These are phyloP conservation scores for Saccharomycopsis amapae DNA, from an alignment of 805 yeast species.

Conservation along the genomic window DNA sequence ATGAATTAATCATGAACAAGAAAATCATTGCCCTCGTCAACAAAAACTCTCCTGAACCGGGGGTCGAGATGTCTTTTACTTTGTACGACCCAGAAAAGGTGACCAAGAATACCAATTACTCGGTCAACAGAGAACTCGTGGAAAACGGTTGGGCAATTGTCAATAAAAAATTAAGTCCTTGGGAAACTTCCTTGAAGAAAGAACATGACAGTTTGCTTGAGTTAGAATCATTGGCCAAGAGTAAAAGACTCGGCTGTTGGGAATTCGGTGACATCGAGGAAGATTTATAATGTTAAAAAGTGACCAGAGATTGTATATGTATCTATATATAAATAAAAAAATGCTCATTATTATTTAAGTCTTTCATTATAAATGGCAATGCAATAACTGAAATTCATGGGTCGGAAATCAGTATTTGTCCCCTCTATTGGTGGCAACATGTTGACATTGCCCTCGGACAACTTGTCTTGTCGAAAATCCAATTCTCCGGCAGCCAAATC, in stretches of 20 bases:
- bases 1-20: slow-evolving; percentile 44
- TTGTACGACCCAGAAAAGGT: slow-evolving; percentile 52
- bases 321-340: too few species aligned
- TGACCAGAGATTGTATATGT: too few species aligned
- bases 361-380: too few species aligned
- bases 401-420: too few species aligned
- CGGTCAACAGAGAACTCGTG: slow-evolving; percentile 54
- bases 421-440: too few species aligned
- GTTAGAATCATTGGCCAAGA: slow-evolving; percentile 44
- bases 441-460: too few species aligned
- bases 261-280: slow-evolving; percentile 65
- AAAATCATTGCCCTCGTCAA: slow-evolving; percentile 49
- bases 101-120: slow-evolving; percentile 44
- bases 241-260: slow-evolving; percentile 59
- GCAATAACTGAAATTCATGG: too few species aligned
- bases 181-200: slow-evolving; percentile 31
- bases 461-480: too few species aligned
- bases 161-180: slow-evolving; percentile 28
- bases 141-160: slow-evolving; percentile 56
- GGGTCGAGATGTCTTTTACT: slow-evolving; percentile 43
- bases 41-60: slow-evolving; percentile 32
- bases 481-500: too few species aligned
- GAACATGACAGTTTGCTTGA: slow-evolving; percentile 35
- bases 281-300: too few species aligned
- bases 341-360: too few species aligned